Percentiles rank a stretch among this genome's conserved stretches.
phyloP scores from a whole-genome alignment of 148 eudicot species.

The Salicornia ramosissima region DNA sequence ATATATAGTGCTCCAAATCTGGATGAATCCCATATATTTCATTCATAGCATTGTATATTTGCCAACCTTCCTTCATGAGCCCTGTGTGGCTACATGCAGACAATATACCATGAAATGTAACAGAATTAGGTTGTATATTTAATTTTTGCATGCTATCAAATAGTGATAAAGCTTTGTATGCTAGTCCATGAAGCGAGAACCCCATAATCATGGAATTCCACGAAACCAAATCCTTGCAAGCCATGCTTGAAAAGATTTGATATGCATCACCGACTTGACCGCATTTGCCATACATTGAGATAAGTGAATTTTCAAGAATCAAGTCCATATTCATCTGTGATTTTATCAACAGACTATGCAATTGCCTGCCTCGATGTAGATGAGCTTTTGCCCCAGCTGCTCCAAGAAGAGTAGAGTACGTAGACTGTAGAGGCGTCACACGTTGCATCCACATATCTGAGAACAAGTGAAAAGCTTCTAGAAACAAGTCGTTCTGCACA shows the following conservation, averaged over 20 bases:
- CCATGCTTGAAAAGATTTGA: conserved; percentile 32
- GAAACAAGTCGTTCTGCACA: conserved; percentile 36
- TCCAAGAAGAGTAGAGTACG: conserved; percentile 39
- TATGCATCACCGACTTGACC: conserved; percentile 34
- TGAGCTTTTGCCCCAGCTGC: conserved; percentile 37
- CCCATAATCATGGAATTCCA: conserved; percentile 50
- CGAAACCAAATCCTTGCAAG: conserved; percentile 29
- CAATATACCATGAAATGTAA: conserved; percentile 34
- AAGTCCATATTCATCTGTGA: conserved; percentile 25
- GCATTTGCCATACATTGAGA: conserved; percentile 46
- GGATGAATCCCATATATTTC: conserved; percentile 29
- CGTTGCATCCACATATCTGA: conserved; percentile 33
- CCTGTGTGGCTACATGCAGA: conserved; percentile 44
- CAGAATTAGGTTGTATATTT: conserved; percentile 30
- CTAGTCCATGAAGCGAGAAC: conserved; percentile 36
- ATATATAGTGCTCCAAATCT: conserved; percentile 28
- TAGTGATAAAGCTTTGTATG: conserved; percentile 30
- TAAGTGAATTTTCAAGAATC: conserved; percentile 33
- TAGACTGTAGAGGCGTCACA: conserved; percentile 30
- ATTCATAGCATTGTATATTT: conserved; percentile 29
- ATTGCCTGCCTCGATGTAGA: conserved; percentile 33
- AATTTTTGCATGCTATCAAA: conserved; percentile 27
- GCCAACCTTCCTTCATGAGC: conserved; percentile 28
- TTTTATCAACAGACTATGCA: conserved; percentile 38
- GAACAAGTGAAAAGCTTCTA: conserved; percentile 35